Conservation (phyloP, 2,329 filamentous ascomycete species). For the Sclerotinia trifoliorum region DNA sequence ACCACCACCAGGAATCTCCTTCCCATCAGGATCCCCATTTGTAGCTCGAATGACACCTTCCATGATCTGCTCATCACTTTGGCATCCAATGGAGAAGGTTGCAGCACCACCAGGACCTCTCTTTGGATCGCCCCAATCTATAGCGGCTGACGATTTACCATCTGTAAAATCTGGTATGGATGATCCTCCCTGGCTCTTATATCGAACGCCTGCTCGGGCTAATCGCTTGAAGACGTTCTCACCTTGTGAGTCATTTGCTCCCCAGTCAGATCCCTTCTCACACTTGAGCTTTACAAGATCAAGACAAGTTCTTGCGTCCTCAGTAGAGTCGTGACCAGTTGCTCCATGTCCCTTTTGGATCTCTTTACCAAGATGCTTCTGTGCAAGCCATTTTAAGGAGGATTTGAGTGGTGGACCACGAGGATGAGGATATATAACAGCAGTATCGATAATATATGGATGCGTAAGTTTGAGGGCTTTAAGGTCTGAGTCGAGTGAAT, state of each 20-base stretch:
- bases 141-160: slow-evolving; percentile 66
- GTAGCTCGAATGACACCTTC: slow-evolving; percentile 57
- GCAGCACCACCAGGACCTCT: slow-evolving; percentile 58
- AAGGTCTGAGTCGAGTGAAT: slow-evolving; percentile 80
- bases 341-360: slow-evolving; percentile 77
- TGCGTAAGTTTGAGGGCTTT: slow-evolving; percentile 83
- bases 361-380: slow-evolving; percentile 81
- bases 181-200: slow-evolving; percentile 59
- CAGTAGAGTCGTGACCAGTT: slow-evolving; percentile 74
- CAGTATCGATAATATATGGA: slow-evolving; percentile 90
- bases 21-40: slow-evolving; percentile 56
- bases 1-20: slow-evolving; percentile 57
- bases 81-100: slow-evolving; percentile 56
- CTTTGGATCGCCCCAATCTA: slow-evolving; percentile 86
- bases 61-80: slow-evolving; percentile 58
- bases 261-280: slow-evolving; percentile 86
- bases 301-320: slow-evolving; percentile 87
- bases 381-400: slow-evolving; percentile 82
- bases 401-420: slow-evolving; percentile 87
- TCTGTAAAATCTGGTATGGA: slow-evolving; percentile 54
- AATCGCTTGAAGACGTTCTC: slow-evolving; percentile 91
- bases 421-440: slow-evolving; percentile 85
- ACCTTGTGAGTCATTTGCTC: slow-evolving; percentile 70
- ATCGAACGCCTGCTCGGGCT: slow-evolving; percentile 59
- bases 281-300: slow-evolving; percentile 95